Evolutionary conservation across 2,329 filamentous ascomycete genomes (phyloP), one percentile per base, ranked within the genome.

Genomic region (Fusarium abutilonis): DNA sequence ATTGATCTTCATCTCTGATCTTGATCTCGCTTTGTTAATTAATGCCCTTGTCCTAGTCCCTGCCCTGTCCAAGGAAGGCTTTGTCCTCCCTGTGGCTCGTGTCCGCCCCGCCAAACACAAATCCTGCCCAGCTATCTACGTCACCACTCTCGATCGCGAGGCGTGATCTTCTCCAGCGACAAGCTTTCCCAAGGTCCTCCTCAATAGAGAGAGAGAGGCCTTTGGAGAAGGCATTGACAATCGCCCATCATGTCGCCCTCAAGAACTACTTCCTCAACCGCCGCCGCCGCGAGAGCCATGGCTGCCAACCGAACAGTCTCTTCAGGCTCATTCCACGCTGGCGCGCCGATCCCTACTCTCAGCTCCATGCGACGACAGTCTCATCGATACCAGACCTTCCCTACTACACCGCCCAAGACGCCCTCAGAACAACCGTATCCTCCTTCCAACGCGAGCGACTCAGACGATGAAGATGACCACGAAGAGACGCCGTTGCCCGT

Each of bases 321-420:
- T 3, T 75, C 79, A 0, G 80, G 80, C 28, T 84, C 82, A 1
- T 83, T 84, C 67, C 81, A 84, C 65, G 81, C 82, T 39, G 82
- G 81, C 59, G 80, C 80, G 3, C 79, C 82, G 6, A 80, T 83
- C 38, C 80, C 80, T 3, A 72, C 75, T 8, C 46, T 76, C 45
- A 63, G 68, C 51, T 56, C 73, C 44, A 42, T 76, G 39, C 77
- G 79, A 34, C 79, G 79, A 13, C 72, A 75, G 21, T 73, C 75
- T 7, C 80, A 87, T 64, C 88, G 89, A 72, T 95, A 94, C 76
- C 90, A 93, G 70, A 94, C 91, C 7, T 94, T 95, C 69, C 90
- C 91, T 3, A 90, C 89, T 0, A 83, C 86, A 31, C 89, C 91
- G 14, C 90, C 91, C 11, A 86, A 85, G 65, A 85, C 86, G 2